phyloP scores from a whole-genome alignment of 352 stramenopile species.

The Phytophthora sp. region DNA sequence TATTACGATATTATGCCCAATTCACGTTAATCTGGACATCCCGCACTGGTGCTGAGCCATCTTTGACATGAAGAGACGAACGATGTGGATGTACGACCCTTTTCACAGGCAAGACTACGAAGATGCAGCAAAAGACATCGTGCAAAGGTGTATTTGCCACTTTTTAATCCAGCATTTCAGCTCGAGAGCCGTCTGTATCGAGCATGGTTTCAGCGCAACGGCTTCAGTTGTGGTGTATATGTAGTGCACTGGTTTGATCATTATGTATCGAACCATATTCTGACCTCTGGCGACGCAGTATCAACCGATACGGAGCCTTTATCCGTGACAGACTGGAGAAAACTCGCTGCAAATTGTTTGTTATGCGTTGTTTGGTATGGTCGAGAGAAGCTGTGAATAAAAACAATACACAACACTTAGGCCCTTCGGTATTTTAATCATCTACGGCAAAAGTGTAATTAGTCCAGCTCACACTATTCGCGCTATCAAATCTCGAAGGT shows the following conservation, averaged over 20 bases:
- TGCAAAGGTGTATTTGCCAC: not conserved
- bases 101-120: conserved; percentile 7
- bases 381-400: too few species aligned
- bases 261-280: not conserved
- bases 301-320: conserved; percentile 1
- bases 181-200: not conserved
- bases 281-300: not conserved
- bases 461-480: too few species aligned
- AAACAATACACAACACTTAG: too few species aligned
- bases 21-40: not conserved
- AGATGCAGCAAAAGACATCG: not conserved
- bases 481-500: too few species aligned
- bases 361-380: conserved; percentile 12
- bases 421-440: too few species aligned
- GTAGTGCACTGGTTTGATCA: conserved; percentile 13
- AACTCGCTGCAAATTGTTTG: conserved; percentile 12
- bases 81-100: conserved; percentile 8
- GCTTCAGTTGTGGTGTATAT: conserved; percentile 13
- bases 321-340: not conserved
- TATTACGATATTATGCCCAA: not conserved
- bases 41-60: conserved; percentile 3
- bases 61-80: conserved; percentile 4
- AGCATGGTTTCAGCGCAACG: not conserved
- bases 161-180: not conserved
- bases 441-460: too few species aligned